Percentiles rank a stretch among this genome's conserved stretches.
Evolutionary conservation across 345 rosid genomes (phyloP).

Genomic region (Eucalyptus marginata): DNA sequence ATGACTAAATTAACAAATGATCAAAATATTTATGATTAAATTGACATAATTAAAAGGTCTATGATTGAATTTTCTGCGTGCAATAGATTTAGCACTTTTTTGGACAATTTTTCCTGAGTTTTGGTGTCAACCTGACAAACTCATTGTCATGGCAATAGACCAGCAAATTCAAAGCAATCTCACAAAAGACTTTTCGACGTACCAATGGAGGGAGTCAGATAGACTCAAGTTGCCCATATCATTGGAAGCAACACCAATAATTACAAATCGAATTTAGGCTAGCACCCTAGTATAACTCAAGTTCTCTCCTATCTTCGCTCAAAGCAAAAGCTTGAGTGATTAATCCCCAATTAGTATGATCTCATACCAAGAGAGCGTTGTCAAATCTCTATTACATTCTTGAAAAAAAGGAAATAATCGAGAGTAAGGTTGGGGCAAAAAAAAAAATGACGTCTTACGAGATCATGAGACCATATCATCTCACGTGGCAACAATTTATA

Average conservation of each 20-base stretch:
- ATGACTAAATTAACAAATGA: neutral
- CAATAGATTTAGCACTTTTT: too few species aligned
- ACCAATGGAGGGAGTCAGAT: neutral
- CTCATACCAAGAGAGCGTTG: neutral
- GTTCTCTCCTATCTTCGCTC: neutral
- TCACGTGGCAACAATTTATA: neutral
- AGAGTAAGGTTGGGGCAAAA: neutral
- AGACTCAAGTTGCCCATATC: neutral
- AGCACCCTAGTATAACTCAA: neutral
- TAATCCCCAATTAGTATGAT: neutral
- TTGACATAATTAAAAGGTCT: too few species aligned
- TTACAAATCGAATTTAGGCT: neutral
- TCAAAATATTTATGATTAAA: neutral
- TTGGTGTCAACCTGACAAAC: neutral
- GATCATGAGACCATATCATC: neutral
- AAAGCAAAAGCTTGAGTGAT: neutral
- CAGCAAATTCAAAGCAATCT: neutral
- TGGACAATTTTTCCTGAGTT: too few species aligned
- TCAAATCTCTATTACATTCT: neutral
- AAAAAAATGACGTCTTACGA: neutral
- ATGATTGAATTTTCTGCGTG: accelerated
- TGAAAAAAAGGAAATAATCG: neutral
- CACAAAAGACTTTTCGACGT: neutral
- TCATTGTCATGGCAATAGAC: neutral
- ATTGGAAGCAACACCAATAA: neutral